A percentile compares a stretch with the other conserved stretches of the same genome.
phyloP scores from a whole-genome alignment of 73 alveolate species.

The Paramecium bursaria region DNA sequence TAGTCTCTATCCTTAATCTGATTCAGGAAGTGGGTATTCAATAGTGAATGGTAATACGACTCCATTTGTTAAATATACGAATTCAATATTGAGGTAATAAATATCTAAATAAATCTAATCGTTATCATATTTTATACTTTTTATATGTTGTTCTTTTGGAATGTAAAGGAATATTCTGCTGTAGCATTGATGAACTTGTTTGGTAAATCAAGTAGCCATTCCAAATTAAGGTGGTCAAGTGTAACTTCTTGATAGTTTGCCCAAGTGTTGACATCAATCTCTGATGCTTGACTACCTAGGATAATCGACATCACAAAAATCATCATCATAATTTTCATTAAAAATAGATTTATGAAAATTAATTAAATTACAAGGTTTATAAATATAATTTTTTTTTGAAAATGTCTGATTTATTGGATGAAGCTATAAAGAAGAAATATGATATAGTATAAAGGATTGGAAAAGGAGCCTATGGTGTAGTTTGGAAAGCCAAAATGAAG shows the following conservation, averaged over 20 bases:
- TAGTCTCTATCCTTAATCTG: conserved; percentile 43
- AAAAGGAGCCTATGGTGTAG: conserved; percentile 93
- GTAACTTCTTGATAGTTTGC: not conserved
- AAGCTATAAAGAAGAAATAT: conserved; percentile 78
- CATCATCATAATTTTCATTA: too few species aligned
- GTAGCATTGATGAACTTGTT: conserved; percentile 26
- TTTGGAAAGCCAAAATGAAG: conserved; percentile 91
- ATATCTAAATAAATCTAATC: conserved; percentile 53
- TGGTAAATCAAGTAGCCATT: conserved; percentile 21
- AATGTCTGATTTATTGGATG: conserved; percentile 86
- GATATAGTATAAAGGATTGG: conserved; percentile 84
- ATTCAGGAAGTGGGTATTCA: conserved; percentile 23
- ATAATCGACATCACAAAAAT: too few species aligned
- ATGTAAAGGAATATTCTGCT: conserved; percentile 8
- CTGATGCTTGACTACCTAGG: too few species aligned
- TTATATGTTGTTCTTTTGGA: too few species aligned
- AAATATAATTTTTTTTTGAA: conserved; percentile 41
- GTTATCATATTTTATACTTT: not conserved
- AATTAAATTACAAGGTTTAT: too few species aligned
- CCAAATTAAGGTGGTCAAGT: not conserved
- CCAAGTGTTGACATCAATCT: conserved; percentile 41
- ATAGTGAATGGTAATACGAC: not conserved
- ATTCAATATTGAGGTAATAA: not conserved
- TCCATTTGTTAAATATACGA: conserved; percentile 6
- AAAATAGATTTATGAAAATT: too few species aligned